These are phyloP conservation scores for Neolentinus lepideus DNA, from an alignment of 1,284 basidiomycete species.

Conservation along the genomic window DNA sequence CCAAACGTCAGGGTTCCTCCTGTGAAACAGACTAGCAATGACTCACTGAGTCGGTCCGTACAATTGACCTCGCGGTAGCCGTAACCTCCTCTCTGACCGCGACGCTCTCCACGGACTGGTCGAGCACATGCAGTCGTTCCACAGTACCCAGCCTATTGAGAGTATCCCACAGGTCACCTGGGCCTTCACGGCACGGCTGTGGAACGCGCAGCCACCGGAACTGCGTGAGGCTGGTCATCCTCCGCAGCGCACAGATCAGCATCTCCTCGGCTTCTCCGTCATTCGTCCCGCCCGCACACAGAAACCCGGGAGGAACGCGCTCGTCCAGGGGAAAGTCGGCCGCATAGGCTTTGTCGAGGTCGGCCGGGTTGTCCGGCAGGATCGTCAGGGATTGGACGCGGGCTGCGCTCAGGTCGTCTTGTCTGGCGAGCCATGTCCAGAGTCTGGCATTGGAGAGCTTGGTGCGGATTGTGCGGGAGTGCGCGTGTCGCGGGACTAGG, in stretches of 20 bases:
- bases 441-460: not conserved
- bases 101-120: no score
- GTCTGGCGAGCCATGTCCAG: not conserved
- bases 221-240: not conserved
- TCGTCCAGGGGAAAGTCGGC: not conserved
- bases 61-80: no score
- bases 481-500: not conserved
- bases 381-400: not conserved
- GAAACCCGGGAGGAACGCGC: not conserved
- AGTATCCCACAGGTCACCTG: not conserved
- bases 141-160: not conserved
- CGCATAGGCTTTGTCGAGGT: not conserved
- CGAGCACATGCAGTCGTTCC: not conserved
- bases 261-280: not conserved
- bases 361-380: not conserved
- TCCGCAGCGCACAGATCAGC: not conserved
- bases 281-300: no score
- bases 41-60: no score
- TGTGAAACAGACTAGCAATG: no score
- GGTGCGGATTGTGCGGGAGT: not conserved
- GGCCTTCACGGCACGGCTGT: not conserved
- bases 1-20: no score
- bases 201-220: not conserved
- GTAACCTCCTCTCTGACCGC: no score
- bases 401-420: not conserved